phyloP scores from a whole-genome alignment of 208 protist species.

The Phytomonas sp. region DNA sequence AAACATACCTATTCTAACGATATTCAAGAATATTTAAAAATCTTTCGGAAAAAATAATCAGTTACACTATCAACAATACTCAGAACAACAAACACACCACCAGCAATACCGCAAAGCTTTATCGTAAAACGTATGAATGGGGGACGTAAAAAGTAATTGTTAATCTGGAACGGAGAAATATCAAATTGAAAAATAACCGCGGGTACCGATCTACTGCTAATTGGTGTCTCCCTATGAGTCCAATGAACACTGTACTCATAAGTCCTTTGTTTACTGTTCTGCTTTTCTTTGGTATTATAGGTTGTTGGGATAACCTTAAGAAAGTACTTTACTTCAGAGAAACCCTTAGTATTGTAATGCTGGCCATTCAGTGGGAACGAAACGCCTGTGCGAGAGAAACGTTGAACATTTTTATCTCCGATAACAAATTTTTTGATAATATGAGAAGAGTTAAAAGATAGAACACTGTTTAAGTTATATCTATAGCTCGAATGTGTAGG shows the following conservation, averaged over 20 bases:
- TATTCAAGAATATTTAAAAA: background rate
- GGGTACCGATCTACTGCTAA: constrained; percentile 31
- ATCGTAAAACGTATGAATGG: constrained; percentile 68
- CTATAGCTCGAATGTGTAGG: constrained; percentile 22
- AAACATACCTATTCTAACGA: background rate
- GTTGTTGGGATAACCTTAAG: constrained; percentile 63
- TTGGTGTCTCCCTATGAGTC: constrained; percentile 19
- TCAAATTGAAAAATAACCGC: constrained; percentile 50
- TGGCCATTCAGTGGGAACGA: constrained; percentile 37
- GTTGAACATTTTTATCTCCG: constrained; percentile 38
- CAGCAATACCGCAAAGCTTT: constrained; percentile 79
- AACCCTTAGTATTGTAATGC: constrained; percentile 10
- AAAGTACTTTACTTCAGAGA: constrained; percentile 46
- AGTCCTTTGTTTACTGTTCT: constrained; percentile 16
- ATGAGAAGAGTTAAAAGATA: constrained; percentile 53
- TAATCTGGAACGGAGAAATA: constrained; percentile 56
- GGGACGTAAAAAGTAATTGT: constrained; percentile 60
- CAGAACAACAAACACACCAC: constrained; percentile 79
- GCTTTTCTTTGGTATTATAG: constrained; percentile 23
- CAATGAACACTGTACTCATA: constrained; percentile 72
- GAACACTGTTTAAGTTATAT: constrained; percentile 35
- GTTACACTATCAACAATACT: constrained; percentile 61
- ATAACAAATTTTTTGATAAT: constrained; percentile 62
- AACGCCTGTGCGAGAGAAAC: constrained; percentile 49
- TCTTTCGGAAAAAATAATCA: constrained; percentile 2